Conservation (phyloP, 352 stramenopile species). For the Phytophthora podocarpi region DNA sequence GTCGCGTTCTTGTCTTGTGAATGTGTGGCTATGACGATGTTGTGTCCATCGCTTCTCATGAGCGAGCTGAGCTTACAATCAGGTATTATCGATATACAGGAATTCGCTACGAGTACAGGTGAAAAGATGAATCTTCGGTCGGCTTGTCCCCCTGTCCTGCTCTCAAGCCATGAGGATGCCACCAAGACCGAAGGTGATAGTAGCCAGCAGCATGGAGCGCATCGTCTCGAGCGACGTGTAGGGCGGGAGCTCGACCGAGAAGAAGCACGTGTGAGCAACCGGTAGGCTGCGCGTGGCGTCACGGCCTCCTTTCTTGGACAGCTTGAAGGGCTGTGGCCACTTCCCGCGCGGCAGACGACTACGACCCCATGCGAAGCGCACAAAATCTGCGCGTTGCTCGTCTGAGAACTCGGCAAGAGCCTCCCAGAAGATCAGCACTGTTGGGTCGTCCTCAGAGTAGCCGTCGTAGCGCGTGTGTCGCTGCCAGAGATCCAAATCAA, state of each 20-base stretch:
- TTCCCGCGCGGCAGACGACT: constrained; percentile 90
- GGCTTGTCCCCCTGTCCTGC: no score
- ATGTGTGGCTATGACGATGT: constrained; percentile 5
- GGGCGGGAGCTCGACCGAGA: constrained; percentile 93
- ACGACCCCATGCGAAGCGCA: constrained; percentile 95
- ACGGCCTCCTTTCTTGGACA: constrained; percentile 90
- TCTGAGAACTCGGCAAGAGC: constrained; percentile 88
- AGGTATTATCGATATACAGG: constrained; percentile 6
- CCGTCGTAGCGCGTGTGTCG: constrained; percentile 91
- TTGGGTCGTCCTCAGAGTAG: constrained; percentile 81
- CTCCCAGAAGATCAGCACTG: constrained; percentile 91
- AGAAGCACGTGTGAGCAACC: constrained; percentile 96
- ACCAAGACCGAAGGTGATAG: constrained; percentile 94
- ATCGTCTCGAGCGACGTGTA: constrained; percentile 93
- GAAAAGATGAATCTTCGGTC: not conserved
- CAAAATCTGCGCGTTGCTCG: constrained; percentile 89
- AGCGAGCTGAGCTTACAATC: not conserved
- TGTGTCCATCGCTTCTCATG: not conserved
- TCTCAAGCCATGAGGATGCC: constrained; percentile 88
- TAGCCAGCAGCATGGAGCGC: constrained; percentile 91
- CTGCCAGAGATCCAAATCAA: constrained; percentile 89
- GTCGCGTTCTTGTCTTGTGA: constrained; percentile 10
- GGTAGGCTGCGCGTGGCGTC: constrained; percentile 85
- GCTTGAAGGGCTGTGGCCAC: constrained; percentile 91
- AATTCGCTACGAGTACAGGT: not conserved